Evolutionary conservation across 2,329 filamentous ascomycete genomes (phyloP).

Genomic region (Aureobasidium subglaciale): DNA sequence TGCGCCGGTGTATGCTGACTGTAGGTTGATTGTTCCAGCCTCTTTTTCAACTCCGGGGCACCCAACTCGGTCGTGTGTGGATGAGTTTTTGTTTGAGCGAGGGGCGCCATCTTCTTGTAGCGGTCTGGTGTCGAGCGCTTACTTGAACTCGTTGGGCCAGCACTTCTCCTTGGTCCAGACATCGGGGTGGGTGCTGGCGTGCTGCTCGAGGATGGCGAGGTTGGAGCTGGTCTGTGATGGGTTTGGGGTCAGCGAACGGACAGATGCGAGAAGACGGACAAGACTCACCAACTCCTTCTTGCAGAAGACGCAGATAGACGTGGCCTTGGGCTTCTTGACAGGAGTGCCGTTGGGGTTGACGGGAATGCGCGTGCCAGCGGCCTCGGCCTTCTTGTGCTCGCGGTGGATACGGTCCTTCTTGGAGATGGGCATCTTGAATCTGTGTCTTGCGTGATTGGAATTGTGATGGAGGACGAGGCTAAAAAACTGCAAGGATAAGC

Average conservation of each 20-base stretch:
- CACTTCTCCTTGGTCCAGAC: conserved; percentile 54
- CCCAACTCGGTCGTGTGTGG: neutral
- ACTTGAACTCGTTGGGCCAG: conserved; percentile 45
- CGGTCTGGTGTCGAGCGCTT: neutral
- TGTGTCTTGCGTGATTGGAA: neutral
- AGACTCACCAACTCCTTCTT: conserved; percentile 23
- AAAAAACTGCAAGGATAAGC: neutral
- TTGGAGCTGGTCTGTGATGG: conserved; percentile 42
- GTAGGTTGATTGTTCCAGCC: no score
- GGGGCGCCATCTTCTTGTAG: neutral
- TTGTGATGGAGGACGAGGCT: neutral
- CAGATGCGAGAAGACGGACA: neutral
- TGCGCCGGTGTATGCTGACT: neutral
- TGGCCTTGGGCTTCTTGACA: conserved; percentile 49
- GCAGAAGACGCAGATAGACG: conserved; percentile 33
- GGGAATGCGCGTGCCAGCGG: conserved; percentile 46
- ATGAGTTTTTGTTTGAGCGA: neutral
- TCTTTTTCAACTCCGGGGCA: no score
- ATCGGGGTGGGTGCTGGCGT: conserved; percentile 45
- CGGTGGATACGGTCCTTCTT: conserved; percentile 47
- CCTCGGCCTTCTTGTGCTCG: conserved; percentile 51
- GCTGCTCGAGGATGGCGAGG: conserved; percentile 45
- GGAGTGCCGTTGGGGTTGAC: conserved; percentile 51
- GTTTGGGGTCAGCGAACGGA: neutral
- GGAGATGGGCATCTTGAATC: conserved; percentile 39